Evolutionary conservation across 2,329 filamentous ascomycete species (phyloP), one percentile per base, ranked within the genome.

Genomic region (Thermoascus crustaceus): DNA sequence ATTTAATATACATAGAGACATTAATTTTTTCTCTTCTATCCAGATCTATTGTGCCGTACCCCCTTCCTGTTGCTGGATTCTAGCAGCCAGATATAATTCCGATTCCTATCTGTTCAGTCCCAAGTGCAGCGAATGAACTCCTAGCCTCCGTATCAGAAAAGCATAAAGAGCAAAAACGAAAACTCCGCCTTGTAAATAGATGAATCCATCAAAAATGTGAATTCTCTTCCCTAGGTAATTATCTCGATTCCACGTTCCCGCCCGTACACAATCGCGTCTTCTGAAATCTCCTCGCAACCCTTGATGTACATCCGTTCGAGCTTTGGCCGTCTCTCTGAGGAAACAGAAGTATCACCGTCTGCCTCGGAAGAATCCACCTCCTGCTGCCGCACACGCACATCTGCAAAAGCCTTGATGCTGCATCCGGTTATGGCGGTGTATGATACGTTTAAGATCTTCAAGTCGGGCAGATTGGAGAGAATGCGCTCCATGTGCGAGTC

Each of bases 371-470:
- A n/a, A n/a, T n/a, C n/a, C n/a, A 17, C 9, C 5, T 30, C 22
- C 9, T 17, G 10, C 16, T 20, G 14, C 10, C 14, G 7, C 8
- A 24, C 17, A 7, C 40, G 42, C 2, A 45, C 36, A 37, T 58
- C 51, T 2, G 53, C 54, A 14, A 64, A 39, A n/a, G 36, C 45
- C 20, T 58, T 60, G 23, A 64, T 45, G 1, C 54, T 47, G 10
- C 48, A 40, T 0, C 61, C 61, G 4, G 57, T 61, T 4, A 65
- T 51, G 8, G 35, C 40, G 1, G 58, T 64, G 23, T 45, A 44
- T 0, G 57, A 57, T 6, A 65, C 16, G 41, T 63, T 40, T 4
- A 66, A 46, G 1, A 49, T 38, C 31, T 53, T 57, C 10, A 66
- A 32, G 2, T 52, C 47, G 0, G 46, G 44, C 26, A 63, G 43